Base-by-base conservation (phyloP, 306 rosid genomes). In the Prunus kanzakura region DNA sequence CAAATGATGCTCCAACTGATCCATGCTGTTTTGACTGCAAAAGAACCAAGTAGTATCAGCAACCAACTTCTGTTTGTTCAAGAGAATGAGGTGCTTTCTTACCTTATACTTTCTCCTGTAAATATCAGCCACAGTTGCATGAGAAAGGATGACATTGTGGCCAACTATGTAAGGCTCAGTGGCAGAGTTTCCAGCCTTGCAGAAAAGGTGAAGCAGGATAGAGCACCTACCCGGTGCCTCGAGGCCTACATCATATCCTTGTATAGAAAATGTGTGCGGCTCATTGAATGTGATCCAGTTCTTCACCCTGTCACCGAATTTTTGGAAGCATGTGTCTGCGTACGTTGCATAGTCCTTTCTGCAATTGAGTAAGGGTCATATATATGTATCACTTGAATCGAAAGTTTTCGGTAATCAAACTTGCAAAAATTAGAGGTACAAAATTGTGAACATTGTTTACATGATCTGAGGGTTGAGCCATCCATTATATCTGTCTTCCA, bases 271-370 rank as follows among this genome's bases (percentile, higher is more conserved):
- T 27, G 97, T 89, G 56, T 95, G 96, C 0, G 99, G 96, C 86
- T 96, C 99, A 41, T 96, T 91, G 85, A 96, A 96, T 25, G 99
- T 96, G 62, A 92, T 89, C 99, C 99, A 96, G 35, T 88, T 80
- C 86, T 96, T 96, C 77, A 96, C 99, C 73, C 99, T 87, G 82
- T 96, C 98, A 67, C 99, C 99, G 4, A 96, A 96, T 72, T 86
- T 85, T 85, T 88, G 77, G 77, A 96, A 92, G 84, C 99, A 91
- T 29, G 87, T 86, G 83, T 96, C 98, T 4, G 98, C 96, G 78
- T 76, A 92, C 30, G 67, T 68, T 75, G 90, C 80, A 78, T 86
- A 92, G 87, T 96, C 99, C 54, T 91, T 81, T 83, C 97, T 92
- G 88, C 20, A 75, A 45, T 57, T 60, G 54, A 81, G 38, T 54